Evolutionary conservation across 108 stramenopile genomes (phyloP), one percentile per base, ranked within the genome.

Genomic region (Skeletonema marinoi): DNA sequence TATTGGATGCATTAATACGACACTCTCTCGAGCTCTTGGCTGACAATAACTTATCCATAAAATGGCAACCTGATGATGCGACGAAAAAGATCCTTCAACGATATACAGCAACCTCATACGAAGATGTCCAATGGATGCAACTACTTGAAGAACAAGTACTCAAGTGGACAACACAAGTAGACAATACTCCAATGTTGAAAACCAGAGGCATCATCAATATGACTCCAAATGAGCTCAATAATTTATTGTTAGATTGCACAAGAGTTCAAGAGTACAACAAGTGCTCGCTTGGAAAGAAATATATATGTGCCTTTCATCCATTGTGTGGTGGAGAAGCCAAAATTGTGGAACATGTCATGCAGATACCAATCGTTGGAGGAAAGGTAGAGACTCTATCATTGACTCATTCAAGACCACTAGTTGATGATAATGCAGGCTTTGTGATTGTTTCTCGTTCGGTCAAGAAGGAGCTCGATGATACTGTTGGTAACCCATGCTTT

Each of bases 131-230:
- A 30, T 64, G 65, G 58, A 54, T 39, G 50, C 73, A 66, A 19
- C 31, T 64, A 11, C 70, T 81, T 14, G 64, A 70, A 36, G 70
- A 46, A 4, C 42, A 70, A 19, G 80, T 75, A 33, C 74, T 81
- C 35, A 70, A 75, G 65, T 81, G 80, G 80, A 81, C 80, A 32
- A 48, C 69, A 7, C 31, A 60, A 17, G 33, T 19, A 31, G 14
- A 64, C 17, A 42, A 64, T 19, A 32, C 58, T 48, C 73, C 71
- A 25, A 66, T 74, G 73, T 36, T 81, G 17, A 70, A 71, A 65
- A 81, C 82, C 32, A 72, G 32, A 39, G 82, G 82, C 30, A 75
- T 78, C 41, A 46, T 83, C 17, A 62, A 74, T 16, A 83, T 83
- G 78, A 48, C 78, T 35, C 78, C 82, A 3, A 14, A 11, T 3